Conservation (phyloP, 306 rosid species). For the Dalbergia oliveri region DNA sequence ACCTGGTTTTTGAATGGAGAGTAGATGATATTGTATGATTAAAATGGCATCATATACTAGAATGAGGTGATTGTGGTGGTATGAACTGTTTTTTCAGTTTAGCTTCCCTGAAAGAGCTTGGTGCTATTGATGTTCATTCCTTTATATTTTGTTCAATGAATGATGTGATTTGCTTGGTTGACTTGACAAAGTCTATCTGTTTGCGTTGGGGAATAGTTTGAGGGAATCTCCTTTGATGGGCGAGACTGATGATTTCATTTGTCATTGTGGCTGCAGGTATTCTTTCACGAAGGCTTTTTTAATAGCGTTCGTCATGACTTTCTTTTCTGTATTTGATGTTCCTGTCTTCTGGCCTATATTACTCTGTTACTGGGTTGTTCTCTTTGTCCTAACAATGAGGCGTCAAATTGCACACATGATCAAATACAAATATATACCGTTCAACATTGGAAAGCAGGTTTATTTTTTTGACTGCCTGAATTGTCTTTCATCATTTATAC, state of each 20-base stretch:
- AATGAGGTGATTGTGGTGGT: conserved; percentile 1
- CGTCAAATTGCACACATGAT: conserved; percentile 96
- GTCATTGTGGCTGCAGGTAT: conserved; percentile 64
- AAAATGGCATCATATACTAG: neutral
- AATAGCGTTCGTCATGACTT: conserved; percentile 86
- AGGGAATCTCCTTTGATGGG: neutral
- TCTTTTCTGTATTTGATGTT: conserved; percentile 88
- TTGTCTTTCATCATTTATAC: conserved; percentile 24
- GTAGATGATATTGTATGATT: neutral
- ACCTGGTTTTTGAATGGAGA: conserved; percentile 15
- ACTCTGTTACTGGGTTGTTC: conserved; percentile 90
- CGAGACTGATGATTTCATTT: conserved; percentile 32
- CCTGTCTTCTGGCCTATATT: conserved; percentile 97
- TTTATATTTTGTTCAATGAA: neutral
- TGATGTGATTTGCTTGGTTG: conserved; percentile 13
- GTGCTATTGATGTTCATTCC: conserved; percentile 3
- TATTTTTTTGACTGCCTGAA: neutral
- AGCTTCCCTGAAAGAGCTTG: neutral
- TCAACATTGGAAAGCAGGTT: conserved; percentile 92
- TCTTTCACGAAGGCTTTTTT: conserved; percentile 89
- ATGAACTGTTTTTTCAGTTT: neutral
- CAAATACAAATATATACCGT: conserved; percentile 84
- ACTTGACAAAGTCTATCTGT: neutral
- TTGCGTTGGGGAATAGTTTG: conserved; percentile 23
- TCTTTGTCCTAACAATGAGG: conserved; percentile 90